A percentile compares a stretch with the other conserved stretches of the same genome.
phyloP scores from a whole-genome alignment of 2,329 filamentous ascomycete species.

The Golovinomyces cichoracearum region DNA sequence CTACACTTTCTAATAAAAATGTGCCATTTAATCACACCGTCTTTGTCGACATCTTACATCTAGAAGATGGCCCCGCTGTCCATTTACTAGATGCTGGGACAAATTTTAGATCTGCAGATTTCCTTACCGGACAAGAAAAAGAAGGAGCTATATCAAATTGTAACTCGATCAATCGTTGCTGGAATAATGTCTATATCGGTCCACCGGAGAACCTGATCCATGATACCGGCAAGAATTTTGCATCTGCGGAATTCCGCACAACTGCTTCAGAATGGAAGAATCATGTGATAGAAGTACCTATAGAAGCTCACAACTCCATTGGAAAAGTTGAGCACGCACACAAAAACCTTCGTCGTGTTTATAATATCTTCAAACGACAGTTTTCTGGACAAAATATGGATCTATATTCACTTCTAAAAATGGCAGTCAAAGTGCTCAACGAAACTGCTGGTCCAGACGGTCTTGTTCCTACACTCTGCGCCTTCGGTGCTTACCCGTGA shows the following conservation, averaged over 20 bases:
- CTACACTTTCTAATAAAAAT: background rate
- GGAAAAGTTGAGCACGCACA: conserved; percentile 2
- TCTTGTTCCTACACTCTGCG: background rate
- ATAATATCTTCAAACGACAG: background rate
- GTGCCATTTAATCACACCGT: background rate
- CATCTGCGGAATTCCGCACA: background rate
- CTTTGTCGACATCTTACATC: background rate
- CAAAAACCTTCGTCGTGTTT: background rate
- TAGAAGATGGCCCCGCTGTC: background rate
- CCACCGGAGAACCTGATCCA: background rate
- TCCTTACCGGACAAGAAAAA: background rate
- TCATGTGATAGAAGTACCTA: background rate
- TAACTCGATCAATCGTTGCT: background rate
- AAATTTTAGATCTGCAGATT: background rate
- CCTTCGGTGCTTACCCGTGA: background rate
- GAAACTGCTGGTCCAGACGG: background rate
- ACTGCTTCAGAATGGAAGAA: background rate
- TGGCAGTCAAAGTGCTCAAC: conserved; percentile 1
- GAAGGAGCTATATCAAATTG: background rate
- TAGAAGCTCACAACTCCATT: conserved; percentile 2
- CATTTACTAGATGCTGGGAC: background rate
- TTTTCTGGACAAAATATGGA: background rate
- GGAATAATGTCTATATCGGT: background rate
- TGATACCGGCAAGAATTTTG: background rate
- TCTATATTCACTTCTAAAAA: background rate